Base-by-base conservation (phyloP, 2,329 filamentous ascomycete genomes). In the Parastagonospora avenae region DNA sequence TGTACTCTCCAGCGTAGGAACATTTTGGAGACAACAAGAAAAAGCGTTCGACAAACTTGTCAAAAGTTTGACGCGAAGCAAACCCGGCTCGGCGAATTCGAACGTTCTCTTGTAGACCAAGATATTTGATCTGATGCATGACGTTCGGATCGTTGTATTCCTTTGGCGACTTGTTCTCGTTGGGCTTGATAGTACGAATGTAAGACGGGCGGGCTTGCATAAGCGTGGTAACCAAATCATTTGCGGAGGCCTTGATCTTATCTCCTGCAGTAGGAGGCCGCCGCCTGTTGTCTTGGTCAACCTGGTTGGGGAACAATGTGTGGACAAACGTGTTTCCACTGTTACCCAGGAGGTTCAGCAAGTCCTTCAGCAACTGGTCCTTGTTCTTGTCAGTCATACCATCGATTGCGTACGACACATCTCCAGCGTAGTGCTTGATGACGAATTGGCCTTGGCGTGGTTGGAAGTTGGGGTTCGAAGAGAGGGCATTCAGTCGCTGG, bases 331-430 rank as follows among this genome's bases (percentile, higher is more conserved):
- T 76, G 76, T 97, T 97, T 50, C 85, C 83, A 68, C 92, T 97
- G 60, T 86, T 85, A 55, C 88, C 87, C 67, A 96, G 89, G 32
- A 99, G 81, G 68, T 91, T 93, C 44, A 97, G 82, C 36, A 99
- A 80, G 63, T 96, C 94, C 79, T 99, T 99, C 51, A 97, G 80
- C 38, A 99, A 81, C 75, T 95, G 91, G 70, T 99, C 94, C 81
- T 97, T 99, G 81, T 97, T 99, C 83, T 99, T 99, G 75, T 99
- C 94, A 1, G 94, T 99, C 80, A 99, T 99, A 52, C 94, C 94
- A 49, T 96, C 91, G 2, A 97, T 88, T 1, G 90, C 90, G 74
- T 99, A 99, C 60, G 86, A 87, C 62, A 99, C 94, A 75, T 99
- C 94, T 75, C 94, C 94, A 50, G 94, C 94, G 72, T 99, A 99